Conservation (phyloP, 148 eudicot species). For the Hydrangea macrophylla region DNA sequence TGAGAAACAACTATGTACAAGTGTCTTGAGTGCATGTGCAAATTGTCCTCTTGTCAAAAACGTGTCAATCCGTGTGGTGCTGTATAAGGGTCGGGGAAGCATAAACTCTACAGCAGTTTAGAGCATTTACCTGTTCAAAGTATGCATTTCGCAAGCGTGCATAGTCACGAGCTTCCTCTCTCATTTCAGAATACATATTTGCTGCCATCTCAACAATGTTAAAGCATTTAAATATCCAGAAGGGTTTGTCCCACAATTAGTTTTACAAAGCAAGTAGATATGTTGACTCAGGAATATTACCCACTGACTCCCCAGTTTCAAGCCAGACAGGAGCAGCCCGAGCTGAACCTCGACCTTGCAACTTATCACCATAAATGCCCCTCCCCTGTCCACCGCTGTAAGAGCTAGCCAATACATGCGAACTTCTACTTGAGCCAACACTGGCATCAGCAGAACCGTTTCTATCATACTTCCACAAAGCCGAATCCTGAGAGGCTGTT, state of each 20-base stretch:
- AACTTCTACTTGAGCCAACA: slow-evolving; percentile 73
- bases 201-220: slow-evolving; percentile 66
- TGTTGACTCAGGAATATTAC: slow-evolving; percentile 44
- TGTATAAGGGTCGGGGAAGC: too few species aligned
- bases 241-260: slow-evolving; percentile 11
- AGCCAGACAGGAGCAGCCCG: slow-evolving; percentile 85
- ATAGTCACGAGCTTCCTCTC: slow-evolving; percentile 93
- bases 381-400: slow-evolving; percentile 52
- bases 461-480: slow-evolving; percentile 69
- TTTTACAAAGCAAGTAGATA: slow-evolving; percentile 16
- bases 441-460: slow-evolving; percentile 60
- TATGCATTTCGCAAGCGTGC: slow-evolving; percentile 84
- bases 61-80: too few species aligned
- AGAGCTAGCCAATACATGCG: slow-evolving; percentile 63
- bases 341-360: slow-evolving; percentile 52
- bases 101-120: not conserved
- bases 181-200: slow-evolving; percentile 80
- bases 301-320: slow-evolving; percentile 97
- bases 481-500: slow-evolving; percentile 71
- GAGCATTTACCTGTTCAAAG: slow-evolving; percentile 80
- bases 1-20: not conserved
- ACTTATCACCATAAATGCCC: slow-evolving; percentile 55
- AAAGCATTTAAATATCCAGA: slow-evolving; percentile 29
- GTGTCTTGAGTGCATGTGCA: too few species aligned
- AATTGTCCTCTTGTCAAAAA: too few species aligned